These are phyloP conservation scores for Venturia oleaginea DNA, from an alignment of 2,329 filamentous ascomycete genomes.

Conservation along the genomic window DNA sequence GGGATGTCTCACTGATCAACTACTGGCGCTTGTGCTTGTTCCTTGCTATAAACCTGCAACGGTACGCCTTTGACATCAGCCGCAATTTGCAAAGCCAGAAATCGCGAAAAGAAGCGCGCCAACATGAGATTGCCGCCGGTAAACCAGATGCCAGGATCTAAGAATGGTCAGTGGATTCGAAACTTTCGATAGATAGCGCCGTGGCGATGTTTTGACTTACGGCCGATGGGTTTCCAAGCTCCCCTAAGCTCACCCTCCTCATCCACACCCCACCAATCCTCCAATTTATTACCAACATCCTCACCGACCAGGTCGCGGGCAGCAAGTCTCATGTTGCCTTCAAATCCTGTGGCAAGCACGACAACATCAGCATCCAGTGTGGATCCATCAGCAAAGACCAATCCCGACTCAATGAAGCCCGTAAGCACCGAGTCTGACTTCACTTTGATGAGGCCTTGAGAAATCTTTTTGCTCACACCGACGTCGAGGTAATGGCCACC, in stretches of 20 bases:
- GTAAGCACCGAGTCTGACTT: conserved; percentile 38
- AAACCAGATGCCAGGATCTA: conserved; percentile 35
- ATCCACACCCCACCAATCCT: conserved; percentile 39
- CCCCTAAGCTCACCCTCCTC: conserved; percentile 39
- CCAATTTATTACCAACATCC: conserved; percentile 47
- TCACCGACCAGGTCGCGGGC: conserved; percentile 50
- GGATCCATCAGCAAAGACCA: conserved; percentile 41
- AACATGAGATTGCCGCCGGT: conserved; percentile 35
- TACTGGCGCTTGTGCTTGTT: neutral
- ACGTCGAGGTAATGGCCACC: conserved; percentile 66
- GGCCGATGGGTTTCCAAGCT: conserved; percentile 30
- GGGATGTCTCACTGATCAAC: neutral
- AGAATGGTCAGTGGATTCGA: conserved; percentile 16
- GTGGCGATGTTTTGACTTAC: conserved; percentile 23
- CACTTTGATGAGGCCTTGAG: conserved; percentile 54
- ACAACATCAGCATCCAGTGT: conserved; percentile 54
- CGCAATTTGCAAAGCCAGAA: conserved; percentile 40
- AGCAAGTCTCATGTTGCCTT: conserved; percentile 51
- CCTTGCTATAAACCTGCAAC: conserved; percentile 14
- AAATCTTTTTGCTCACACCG: conserved; percentile 52
- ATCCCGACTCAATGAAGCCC: conserved; percentile 30
- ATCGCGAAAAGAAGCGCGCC: conserved; percentile 39
- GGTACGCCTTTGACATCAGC: conserved; percentile 26
- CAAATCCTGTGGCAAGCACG: conserved; percentile 46
- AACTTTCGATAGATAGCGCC: neutral